These are phyloP conservation scores for Pseudogymnoascus destructans DNA, from an alignment of 2,329 filamentous ascomycete genomes.

Conservation along the genomic window DNA sequence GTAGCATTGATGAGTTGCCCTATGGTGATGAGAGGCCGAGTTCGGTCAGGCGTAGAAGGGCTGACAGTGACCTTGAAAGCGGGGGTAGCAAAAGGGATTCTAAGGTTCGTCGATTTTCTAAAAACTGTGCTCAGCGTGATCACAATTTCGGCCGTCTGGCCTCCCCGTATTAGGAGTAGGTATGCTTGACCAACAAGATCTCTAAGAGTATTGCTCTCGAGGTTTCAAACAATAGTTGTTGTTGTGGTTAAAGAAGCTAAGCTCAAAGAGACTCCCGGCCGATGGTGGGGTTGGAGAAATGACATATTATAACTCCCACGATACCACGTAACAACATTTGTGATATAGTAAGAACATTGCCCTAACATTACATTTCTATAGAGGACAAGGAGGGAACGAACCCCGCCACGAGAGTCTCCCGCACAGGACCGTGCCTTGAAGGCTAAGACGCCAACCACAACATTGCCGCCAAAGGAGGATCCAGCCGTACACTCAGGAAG, in stretches of 20 bases:
- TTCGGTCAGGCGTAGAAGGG: constrained; percentile 59
- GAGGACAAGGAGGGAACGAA: constrained; percentile 46
- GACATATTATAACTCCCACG: not conserved
- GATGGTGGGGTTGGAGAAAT: not conserved
- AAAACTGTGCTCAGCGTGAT: not conserved
- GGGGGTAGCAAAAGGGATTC: constrained; percentile 44
- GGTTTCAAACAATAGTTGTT: not conserved
- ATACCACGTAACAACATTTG: constrained; percentile 21
- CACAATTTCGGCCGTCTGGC: not conserved
- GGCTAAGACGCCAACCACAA: constrained; percentile 40
- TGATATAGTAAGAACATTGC: constrained; percentile 2
- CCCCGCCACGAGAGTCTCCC: constrained; percentile 37
- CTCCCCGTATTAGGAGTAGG: not conserved
- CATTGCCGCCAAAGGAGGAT: constrained; percentile 31
- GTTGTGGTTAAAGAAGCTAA: not conserved
- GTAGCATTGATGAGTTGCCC: constrained; percentile 75
- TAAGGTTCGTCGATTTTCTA: constrained; percentile 35
- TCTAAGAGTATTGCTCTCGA: not conserved
- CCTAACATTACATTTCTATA: constrained; percentile 22
- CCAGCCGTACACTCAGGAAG: constrained; percentile 54
- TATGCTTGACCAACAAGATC: not conserved
- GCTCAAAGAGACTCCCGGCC: not conserved
- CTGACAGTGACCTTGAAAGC: constrained; percentile 62
- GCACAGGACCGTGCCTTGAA: constrained; percentile 42
- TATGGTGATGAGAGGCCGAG: constrained; percentile 65